These are phyloP conservation scores for Tricholoma flavovirens DNA, from an alignment of 768 basidiomycete species.

Conservation along the genomic window DNA sequence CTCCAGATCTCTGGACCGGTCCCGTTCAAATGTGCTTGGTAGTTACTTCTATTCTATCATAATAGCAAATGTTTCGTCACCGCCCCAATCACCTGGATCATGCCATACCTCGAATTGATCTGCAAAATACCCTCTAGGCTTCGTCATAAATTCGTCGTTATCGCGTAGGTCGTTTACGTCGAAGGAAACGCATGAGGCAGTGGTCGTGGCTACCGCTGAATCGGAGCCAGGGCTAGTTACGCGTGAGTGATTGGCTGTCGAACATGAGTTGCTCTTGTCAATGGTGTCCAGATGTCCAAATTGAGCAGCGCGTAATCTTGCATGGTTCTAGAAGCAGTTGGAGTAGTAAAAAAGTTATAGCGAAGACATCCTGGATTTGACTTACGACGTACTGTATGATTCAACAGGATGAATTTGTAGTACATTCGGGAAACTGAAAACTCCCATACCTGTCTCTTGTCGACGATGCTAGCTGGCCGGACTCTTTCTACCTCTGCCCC, in stretches of 20 bases:
- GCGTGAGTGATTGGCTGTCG: slow-evolving; percentile 14
- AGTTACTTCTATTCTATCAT: slow-evolving; percentile 81
- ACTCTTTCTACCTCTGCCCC: slow-evolving; percentile 90
- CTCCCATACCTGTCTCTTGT: slow-evolving; percentile 79
- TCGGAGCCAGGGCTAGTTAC: slow-evolving; percentile 40
- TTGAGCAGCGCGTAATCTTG: slow-evolving; percentile 66
- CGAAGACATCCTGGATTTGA: slow-evolving; percentile 7
- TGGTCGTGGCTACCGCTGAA: slow-evolving; percentile 49
- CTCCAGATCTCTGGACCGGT: slow-evolving; percentile 96
- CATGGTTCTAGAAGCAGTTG: slow-evolving; percentile 64
- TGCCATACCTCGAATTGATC: slow-evolving; percentile 81
- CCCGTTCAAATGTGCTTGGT: slow-evolving; percentile 79
- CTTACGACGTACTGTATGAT: slow-evolving; percentile 57
- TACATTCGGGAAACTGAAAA: slow-evolving; percentile 1
- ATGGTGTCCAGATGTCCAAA: slow-evolving; percentile 51
- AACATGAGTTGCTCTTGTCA: slow-evolving; percentile 16
- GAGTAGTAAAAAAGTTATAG: neutral
- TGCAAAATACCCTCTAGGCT: slow-evolving; percentile 84
- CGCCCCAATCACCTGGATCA: too few species aligned
- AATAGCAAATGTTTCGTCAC: neutral
- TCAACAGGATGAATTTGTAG: neutral
- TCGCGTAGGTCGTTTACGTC: slow-evolving; percentile 30
- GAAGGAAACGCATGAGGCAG: slow-evolving; percentile 36
- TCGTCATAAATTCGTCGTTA: slow-evolving; percentile 35
- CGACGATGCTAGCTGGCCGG: slow-evolving; percentile 92